Conservation (phyloP, 176 grass and related monocot genomes). For the Cenchrus fungigraminus region DNA sequence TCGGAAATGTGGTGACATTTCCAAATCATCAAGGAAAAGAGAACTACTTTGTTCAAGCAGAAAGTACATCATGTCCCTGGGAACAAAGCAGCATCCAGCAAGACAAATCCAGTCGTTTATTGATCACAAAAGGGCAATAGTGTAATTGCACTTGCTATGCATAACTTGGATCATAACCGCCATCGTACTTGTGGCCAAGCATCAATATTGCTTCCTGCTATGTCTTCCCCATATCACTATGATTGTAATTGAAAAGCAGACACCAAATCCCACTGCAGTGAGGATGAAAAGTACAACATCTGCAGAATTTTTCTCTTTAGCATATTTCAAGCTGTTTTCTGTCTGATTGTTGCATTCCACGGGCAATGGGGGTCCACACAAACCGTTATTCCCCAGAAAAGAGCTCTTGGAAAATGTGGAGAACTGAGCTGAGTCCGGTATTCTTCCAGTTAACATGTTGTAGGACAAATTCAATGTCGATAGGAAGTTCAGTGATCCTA, state of each 20-base stretch:
- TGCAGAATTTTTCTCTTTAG: neutral
- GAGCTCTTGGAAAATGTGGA: neutral
- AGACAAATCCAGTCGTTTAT: no score
- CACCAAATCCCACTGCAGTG: neutral
- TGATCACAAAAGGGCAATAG: no score
- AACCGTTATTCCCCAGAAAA: neutral
- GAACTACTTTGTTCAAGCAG: no score
- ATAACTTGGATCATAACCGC: no score
- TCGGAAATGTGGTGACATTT: no score
- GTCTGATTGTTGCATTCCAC: neutral
- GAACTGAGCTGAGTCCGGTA: neutral
- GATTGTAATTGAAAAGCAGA: neutral
- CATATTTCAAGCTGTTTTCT: neutral
- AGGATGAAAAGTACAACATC: conserved; percentile 3
- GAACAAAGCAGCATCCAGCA: no score
- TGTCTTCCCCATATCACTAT: neutral
- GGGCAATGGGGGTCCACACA: neutral
- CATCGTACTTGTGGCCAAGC: neutral
- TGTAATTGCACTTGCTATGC: no score
- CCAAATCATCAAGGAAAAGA: no score
- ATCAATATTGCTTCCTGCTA: neutral
- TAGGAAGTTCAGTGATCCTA: neutral
- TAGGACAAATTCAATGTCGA: neutral
- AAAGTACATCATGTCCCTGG: no score
- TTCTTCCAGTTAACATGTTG: conserved; percentile 5